Percentiles rank a stretch among this genome's conserved stretches.
Evolutionary conservation across 768 basidiomycete species (phyloP).

Genomic region (Lactarius vividus): DNA sequence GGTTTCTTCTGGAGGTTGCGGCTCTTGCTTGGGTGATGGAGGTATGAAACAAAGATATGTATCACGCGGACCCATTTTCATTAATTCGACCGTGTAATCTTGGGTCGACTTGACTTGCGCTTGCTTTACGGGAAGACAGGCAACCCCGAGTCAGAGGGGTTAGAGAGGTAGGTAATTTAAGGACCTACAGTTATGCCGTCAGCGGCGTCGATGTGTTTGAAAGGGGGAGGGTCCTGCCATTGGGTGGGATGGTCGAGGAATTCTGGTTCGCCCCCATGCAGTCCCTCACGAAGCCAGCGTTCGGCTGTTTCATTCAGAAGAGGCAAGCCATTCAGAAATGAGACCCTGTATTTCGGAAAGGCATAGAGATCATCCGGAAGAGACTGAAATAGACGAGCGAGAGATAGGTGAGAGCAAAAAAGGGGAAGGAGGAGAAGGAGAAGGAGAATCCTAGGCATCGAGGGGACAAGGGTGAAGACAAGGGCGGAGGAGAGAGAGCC

Average conservation of each 20-base stretch:
- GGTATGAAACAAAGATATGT: slow-evolving; percentile 81
- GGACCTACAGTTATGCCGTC: slow-evolving; percentile 37
- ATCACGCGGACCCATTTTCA: slow-evolving; percentile 68
- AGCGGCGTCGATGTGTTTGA: slow-evolving; percentile 61
- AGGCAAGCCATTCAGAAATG: slow-evolving; percentile 78
- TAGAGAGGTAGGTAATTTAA: slow-evolving; percentile 3
- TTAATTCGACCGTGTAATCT: slow-evolving; percentile 61
- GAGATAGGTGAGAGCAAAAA: slow-evolving; percentile 12
- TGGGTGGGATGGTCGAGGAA: slow-evolving; percentile 62
- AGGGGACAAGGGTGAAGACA: slow-evolving; percentile 31
- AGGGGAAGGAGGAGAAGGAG: slow-evolving; percentile 5
- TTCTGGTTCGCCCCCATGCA: slow-evolving; percentile 71
- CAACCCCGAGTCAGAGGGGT: slow-evolving; percentile 5
- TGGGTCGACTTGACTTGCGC: slow-evolving; percentile 13
- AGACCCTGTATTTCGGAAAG: slow-evolving; percentile 77
- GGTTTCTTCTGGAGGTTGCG: slow-evolving; percentile 49
- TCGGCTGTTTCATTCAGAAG: slow-evolving; percentile 69
- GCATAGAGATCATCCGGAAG: slow-evolving; percentile 79
- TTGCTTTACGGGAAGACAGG: slow-evolving; percentile 6
- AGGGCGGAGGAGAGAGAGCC: slow-evolving; percentile 14
- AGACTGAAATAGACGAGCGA: slow-evolving; percentile 48
- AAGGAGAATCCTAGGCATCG: background rate
- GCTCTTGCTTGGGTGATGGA: slow-evolving; percentile 50
- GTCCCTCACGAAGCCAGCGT: slow-evolving; percentile 69
- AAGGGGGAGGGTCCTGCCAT: slow-evolving; percentile 40